Conservation (phyloP, 306 rosid species). For the Herpetospermum pedunculosum region DNA sequence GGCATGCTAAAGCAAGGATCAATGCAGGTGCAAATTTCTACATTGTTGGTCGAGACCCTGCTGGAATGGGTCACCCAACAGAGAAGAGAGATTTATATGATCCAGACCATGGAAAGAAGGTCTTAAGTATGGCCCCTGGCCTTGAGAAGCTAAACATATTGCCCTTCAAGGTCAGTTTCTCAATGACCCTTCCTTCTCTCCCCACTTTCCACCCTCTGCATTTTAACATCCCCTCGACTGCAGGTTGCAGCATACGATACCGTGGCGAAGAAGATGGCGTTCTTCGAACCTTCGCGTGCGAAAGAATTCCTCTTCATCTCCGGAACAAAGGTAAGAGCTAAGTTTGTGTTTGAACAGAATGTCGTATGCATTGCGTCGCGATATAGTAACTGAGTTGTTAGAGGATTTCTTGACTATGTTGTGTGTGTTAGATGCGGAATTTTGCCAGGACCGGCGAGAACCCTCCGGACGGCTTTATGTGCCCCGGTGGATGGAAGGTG, state of each 20-base stretch:
- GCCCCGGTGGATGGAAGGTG: slow-evolving; percentile 91
- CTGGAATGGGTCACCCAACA: slow-evolving; percentile 95
- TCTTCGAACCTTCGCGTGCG: slow-evolving; percentile 77
- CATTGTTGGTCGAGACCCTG: slow-evolving; percentile 98
- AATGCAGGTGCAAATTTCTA: slow-evolving; percentile 97
- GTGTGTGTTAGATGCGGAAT: slow-evolving; percentile 59
- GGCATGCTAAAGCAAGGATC: slow-evolving; percentile 97
- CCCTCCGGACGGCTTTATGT: slow-evolving; percentile 97
- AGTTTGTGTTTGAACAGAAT: neutral
- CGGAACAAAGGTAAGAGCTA: slow-evolving; percentile 70
- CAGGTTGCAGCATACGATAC: slow-evolving; percentile 99
- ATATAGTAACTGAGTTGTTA: neutral
- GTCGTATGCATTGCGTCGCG: neutral
- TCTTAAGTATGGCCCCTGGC: slow-evolving; percentile 94
- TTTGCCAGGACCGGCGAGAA: slow-evolving; percentile 77
- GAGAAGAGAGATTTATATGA: slow-evolving; percentile 87
- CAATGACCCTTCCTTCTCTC: neutral
- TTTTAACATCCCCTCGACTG: slow-evolving; percentile 7
- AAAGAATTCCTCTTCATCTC: slow-evolving; percentile 92
- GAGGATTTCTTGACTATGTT: neutral
- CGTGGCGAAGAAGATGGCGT: slow-evolving; percentile 68
- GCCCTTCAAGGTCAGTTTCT: slow-evolving; percentile 67
- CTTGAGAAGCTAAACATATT: slow-evolving; percentile 86
- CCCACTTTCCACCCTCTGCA: neutral
- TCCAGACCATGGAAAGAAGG: slow-evolving; percentile 96